phyloP scores from a whole-genome alignment of 108 stramenopile genomes.

The Seminavis robusta region DNA sequence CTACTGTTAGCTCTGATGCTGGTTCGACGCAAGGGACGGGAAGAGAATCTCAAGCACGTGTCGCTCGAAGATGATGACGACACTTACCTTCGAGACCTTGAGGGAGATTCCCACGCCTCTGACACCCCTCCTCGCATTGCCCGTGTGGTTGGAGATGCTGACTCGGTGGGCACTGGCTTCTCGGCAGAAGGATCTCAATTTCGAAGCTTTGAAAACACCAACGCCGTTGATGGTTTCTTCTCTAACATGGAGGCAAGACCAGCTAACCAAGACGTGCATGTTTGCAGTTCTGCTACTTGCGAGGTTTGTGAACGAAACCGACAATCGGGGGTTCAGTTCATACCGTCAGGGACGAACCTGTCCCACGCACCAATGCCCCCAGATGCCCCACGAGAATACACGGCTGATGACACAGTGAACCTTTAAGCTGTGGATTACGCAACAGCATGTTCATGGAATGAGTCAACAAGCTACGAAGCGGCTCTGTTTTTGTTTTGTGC shows the following conservation, averaged over 20 bases:
- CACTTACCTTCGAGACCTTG: constrained; percentile 12
- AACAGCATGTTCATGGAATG: no score
- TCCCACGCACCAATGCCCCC: constrained; percentile 4
- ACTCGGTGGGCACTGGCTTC: constrained; percentile 31
- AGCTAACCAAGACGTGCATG: constrained; percentile 25
- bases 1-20: not conserved
- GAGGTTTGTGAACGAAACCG: constrained; percentile 31
- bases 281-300: constrained; percentile 39
- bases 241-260: not conserved
- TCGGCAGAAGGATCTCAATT: constrained; percentile 10
- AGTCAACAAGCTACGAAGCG: no score
- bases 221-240: not conserved
- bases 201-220: not conserved
- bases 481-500: no score
- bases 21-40: not conserved
- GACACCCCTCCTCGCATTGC: constrained; percentile 2
- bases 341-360: constrained; percentile 6
- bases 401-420: constrained; percentile 31
- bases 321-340: constrained; percentile 18
- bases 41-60: constrained; percentile 9
- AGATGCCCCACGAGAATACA: constrained; percentile 29
- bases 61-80: constrained; percentile 35
- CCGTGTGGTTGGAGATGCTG: constrained; percentile 25
- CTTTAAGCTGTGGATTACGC: constrained; percentile 11
- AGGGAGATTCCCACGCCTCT: not conserved